phyloP scores from a whole-genome alignment of 805 yeast genomes.

The Saccharomyces cerevisiae region DNA sequence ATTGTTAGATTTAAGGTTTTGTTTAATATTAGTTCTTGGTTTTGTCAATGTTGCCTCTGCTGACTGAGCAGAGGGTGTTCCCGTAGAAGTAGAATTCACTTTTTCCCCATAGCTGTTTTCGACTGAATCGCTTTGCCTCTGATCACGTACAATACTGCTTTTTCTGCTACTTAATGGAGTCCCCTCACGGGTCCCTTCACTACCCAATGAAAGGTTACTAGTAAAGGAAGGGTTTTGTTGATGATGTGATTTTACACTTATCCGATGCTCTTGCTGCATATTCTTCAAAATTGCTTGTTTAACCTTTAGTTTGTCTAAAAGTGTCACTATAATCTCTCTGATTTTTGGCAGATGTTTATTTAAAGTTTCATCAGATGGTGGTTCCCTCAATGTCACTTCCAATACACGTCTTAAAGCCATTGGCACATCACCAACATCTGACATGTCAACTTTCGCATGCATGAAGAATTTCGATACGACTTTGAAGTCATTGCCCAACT shows the following conservation, averaged over 20 bases:
- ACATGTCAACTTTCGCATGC: conserved; percentile 68
- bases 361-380: conserved; percentile 73
- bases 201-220: conserved; percentile 6
- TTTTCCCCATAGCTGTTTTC: background rate
- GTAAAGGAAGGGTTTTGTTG: conserved; percentile 12
- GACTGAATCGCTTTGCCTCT: background rate
- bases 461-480: conserved; percentile 74
- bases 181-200: background rate
- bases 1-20: background rate
- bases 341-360: conserved; percentile 78
- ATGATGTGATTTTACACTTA: conserved; percentile 3
- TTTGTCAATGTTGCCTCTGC: background rate
- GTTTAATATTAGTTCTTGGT: background rate
- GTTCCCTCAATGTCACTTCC: conserved; percentile 78
- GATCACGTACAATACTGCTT: background rate
- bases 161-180: conserved; percentile 4
- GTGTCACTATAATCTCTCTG: conserved; percentile 72
- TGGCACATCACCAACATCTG: conserved; percentile 88
- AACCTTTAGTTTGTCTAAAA: conserved; percentile 69
- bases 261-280: conserved; percentile 14
- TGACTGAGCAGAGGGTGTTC: background rate
- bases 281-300: conserved; percentile 50
- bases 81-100: background rate
- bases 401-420: conserved; percentile 65
- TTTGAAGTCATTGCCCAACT: conserved; percentile 87